Percentiles rank a stretch among this genome's conserved stretches.
Conservation (phyloP, 371 early-diverging fungal genomes). For the Dichotomocladium elegans region DNA sequence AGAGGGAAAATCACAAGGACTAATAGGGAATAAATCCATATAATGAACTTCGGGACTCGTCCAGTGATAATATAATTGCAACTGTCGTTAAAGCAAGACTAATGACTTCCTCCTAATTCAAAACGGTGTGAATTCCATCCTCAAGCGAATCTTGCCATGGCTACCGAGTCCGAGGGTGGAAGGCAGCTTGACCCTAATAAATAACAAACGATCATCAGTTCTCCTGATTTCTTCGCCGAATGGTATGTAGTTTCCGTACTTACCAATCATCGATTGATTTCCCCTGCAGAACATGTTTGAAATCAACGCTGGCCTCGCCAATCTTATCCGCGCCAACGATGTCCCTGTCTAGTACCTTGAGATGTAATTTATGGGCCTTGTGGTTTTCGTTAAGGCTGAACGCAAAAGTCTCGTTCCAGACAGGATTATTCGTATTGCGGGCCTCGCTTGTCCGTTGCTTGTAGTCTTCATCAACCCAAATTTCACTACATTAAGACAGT, state of each 20-base stretch:
- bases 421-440: slow-evolving; percentile 30
- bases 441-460: slow-evolving; percentile 30
- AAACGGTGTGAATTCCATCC: slow-evolving; percentile 23
- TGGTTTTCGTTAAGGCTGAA: slow-evolving; percentile 30
- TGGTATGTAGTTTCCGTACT: not conserved
- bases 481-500: slow-evolving; percentile 11
- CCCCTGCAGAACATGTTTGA: slow-evolving; percentile 25
- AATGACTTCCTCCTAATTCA: too few species aligned
- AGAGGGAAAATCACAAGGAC: too few species aligned
- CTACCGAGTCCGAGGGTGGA: slow-evolving; percentile 31
- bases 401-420: slow-evolving; percentile 39
- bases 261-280: slow-evolving; percentile 25
- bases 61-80: too few species aligned
- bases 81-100: too few species aligned
- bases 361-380: slow-evolving; percentile 25
- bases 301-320: slow-evolving; percentile 25
- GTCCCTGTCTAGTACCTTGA: slow-evolving; percentile 39
- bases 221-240: too few species aligned
- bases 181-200: slow-evolving; percentile 21
- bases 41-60: too few species aligned
- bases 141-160: slow-evolving; percentile 37
- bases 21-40: too few species aligned
- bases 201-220: not conserved
- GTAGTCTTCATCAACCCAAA: slow-evolving; percentile 37
- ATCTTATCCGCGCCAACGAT: slow-evolving; percentile 25